phyloP scores from a whole-genome alignment of 2,329 filamentous ascomycete species.

The Claviceps spartinae region DNA sequence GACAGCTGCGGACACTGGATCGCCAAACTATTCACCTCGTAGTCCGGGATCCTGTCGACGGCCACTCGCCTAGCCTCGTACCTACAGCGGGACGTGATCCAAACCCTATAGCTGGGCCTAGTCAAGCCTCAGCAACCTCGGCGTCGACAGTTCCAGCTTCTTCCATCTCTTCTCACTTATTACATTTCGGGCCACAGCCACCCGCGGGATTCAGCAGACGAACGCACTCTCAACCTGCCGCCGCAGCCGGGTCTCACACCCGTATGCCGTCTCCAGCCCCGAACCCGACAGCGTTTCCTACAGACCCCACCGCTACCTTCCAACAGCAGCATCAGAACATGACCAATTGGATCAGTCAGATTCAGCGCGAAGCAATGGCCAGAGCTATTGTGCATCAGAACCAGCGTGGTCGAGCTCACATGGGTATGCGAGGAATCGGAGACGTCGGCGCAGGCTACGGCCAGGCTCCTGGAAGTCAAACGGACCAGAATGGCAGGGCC shows the following conservation, averaged over 20 bases:
- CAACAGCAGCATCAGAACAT: constrained; percentile 29
- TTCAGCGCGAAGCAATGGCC: constrained; percentile 32
- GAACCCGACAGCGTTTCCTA: constrained; percentile 8
- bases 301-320: constrained; percentile 18
- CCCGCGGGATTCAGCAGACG: constrained; percentile 17
- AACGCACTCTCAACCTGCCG: constrained; percentile 15
- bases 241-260: constrained; percentile 15
- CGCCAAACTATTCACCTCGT: constrained; percentile 42
- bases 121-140: background rate
- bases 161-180: constrained; percentile 5
- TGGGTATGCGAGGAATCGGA: constrained; percentile 27
- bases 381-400: constrained; percentile 29
- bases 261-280: constrained; percentile 19
- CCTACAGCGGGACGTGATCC: constrained; percentile 13
- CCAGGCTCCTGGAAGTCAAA: constrained; percentile 9
- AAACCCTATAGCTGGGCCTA: constrained; percentile 11
- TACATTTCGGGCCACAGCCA: constrained; percentile 15
- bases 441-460: constrained; percentile 14
- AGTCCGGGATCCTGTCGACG: constrained; percentile 26
- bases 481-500: constrained; percentile 13
- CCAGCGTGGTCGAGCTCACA: constrained; percentile 26
- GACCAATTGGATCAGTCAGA: constrained; percentile 30
- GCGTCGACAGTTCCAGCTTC: constrained; percentile 4
- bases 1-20: constrained; percentile 29
- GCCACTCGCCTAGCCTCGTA: constrained; percentile 14